Percentiles rank a stretch among this genome's conserved stretches.
Conservation (phyloP, 192 early-diverging fungal genomes). For the Entrophospora sp. region DNA sequence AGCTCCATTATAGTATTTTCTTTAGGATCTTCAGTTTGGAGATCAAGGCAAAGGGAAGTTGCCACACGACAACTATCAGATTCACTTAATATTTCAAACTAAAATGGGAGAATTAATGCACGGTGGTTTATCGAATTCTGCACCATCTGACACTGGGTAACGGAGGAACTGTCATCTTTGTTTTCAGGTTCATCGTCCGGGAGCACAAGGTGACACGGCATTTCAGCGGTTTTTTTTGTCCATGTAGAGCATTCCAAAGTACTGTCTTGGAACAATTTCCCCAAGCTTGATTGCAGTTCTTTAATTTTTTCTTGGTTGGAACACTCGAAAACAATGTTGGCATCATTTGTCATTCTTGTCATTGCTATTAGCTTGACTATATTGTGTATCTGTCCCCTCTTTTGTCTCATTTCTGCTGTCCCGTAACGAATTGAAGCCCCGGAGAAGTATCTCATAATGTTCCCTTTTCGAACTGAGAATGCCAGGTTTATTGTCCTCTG, state of each 20-base stretch:
- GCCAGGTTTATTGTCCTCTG: neutral
- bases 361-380: neutral
- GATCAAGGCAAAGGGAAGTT: conserved; percentile 2
- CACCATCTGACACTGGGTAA: conserved; percentile 1
- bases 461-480: neutral
- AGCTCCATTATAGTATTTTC: conserved; percentile 13
- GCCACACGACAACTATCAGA: conserved; percentile 2
- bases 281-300: neutral
- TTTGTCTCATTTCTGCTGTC: neutral
- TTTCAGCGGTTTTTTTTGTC: neutral
- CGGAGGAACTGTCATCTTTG: neutral
- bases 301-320: conserved; percentile 2
- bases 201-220: conserved; percentile 12
- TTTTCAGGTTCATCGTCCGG: conserved; percentile 1
- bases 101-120: conserved; percentile 10
- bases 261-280: conserved; percentile 3
- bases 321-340: conserved; percentile 2
- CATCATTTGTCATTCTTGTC: conserved; percentile 2
- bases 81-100: conserved; percentile 10
- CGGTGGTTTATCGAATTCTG: neutral
- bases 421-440: conserved; percentile 1
- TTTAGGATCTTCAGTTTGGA: conserved; percentile 16
- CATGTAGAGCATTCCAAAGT: neutral
- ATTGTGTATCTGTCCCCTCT: neutral
- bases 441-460: neutral